Percentiles rank a stretch among this genome's conserved stretches.
These are phyloP conservation scores for Fusarium acutatum DNA, from an alignment of 2,329 filamentous ascomycete species.

Conservation along the genomic window DNA sequence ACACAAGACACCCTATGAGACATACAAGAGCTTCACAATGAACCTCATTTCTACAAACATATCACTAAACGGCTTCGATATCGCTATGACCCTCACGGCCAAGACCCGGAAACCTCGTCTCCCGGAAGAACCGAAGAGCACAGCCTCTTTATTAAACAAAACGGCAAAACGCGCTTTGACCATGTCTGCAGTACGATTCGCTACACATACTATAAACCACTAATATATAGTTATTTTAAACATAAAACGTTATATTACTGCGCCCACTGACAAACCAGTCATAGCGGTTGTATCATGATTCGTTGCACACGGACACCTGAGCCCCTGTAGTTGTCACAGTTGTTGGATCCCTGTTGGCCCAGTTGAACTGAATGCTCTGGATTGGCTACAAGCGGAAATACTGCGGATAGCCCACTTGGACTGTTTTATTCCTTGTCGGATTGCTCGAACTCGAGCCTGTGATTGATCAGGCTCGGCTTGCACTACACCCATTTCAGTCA, in stretches of 20 bases:
- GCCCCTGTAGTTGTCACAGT: neutral
- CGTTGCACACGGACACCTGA: neutral
- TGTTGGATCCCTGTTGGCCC: neutral
- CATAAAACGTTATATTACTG: neutral
- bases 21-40: neutral
- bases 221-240: neutral
- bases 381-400: neutral
- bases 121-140: neutral
- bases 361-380: neutral
- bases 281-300: neutral
- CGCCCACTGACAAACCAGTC: neutral
- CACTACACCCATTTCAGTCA: neutral
- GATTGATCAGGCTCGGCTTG: neutral
- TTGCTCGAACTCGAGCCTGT: accelerated
- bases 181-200: neutral
- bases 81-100: conserved; percentile 46
- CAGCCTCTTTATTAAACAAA: conserved; percentile 13
- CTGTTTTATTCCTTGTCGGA: neutral
- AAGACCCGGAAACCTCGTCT: conserved; percentile 7
- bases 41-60: neutral
- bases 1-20: neutral
- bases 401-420: neutral
- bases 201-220: neutral
- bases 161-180: neutral
- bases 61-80: neutral